Evolutionary conservation across 352 stramenopile genomes (phyloP).

Genomic region (Globisporangium megalacanthum): DNA sequence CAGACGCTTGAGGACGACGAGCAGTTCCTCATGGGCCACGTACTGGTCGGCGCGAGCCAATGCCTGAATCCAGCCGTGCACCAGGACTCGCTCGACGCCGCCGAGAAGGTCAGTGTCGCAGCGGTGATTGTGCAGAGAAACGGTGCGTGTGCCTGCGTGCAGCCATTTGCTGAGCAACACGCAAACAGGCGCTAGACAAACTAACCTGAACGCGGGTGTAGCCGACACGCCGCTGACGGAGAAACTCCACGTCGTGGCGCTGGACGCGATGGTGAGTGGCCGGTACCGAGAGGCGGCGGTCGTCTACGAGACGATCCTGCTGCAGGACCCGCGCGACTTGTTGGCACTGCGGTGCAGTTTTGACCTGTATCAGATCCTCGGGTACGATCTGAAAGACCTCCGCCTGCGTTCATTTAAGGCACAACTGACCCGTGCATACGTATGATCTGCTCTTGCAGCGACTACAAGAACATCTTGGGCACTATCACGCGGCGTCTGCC

Average conservation of each 20-base stretch:
- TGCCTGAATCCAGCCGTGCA: conserved; percentile 59
- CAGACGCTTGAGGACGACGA: conserved; percentile 47
- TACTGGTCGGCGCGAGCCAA: conserved; percentile 74
- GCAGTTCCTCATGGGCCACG: conserved; percentile 79
- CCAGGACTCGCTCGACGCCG: conserved; percentile 56
- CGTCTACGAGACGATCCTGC: conserved; percentile 78
- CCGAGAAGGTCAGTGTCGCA: conserved; percentile 21
- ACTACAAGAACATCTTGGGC: conserved; percentile 72
- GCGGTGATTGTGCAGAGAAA: conserved; percentile 29
- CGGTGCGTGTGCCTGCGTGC: conserved; percentile 17
- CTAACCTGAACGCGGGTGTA: neutral
- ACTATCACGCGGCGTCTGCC: conserved; percentile 68
- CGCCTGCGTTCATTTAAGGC: neutral
- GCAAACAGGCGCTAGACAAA: neutral
- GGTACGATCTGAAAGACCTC: conserved; percentile 23
- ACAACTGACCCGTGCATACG: neutral
- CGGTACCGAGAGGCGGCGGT: conserved; percentile 57
- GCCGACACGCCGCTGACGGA: conserved; percentile 31
- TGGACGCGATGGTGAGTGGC: conserved; percentile 67
- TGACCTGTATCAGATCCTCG: conserved; percentile 75
- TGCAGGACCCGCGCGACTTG: conserved; percentile 58
- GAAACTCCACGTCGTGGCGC: conserved; percentile 67
- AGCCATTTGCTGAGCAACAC: neutral
- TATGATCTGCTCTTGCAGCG: conserved; percentile 22
- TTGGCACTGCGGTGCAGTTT: conserved; percentile 73